Evolutionary conservation across 768 basidiomycete species (phyloP).

Genomic region (Neoboletus magnificus): DNA sequence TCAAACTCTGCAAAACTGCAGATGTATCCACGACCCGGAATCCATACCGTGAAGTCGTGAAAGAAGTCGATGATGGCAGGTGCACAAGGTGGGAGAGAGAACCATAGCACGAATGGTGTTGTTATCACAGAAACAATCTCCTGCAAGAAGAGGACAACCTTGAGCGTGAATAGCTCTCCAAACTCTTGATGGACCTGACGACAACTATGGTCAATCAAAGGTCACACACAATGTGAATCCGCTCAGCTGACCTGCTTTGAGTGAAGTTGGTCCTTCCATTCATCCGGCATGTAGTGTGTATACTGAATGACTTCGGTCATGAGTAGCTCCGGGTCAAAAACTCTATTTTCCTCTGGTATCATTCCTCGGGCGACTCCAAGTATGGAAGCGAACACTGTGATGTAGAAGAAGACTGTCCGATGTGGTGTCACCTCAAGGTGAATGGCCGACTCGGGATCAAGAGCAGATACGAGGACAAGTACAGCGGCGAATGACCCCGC

Average conservation of each 20-base stretch:
- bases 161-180: constrained; percentile 91
- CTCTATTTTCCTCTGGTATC: constrained; percentile 91
- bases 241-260: constrained; percentile 64
- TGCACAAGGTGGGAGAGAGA: constrained; percentile 85
- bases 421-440: constrained; percentile 94
- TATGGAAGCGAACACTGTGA: constrained; percentile 82
- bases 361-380: constrained; percentile 90
- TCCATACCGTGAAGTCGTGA: constrained; percentile 95
- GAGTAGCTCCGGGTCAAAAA: constrained; percentile 90
- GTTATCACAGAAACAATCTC: constrained; percentile 89
- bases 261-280: constrained; percentile 88
- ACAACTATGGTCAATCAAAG: not conserved
- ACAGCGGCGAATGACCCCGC: constrained; percentile 97
- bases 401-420: constrained; percentile 90
- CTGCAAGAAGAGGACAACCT: constrained; percentile 79
- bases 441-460: constrained; percentile 91
- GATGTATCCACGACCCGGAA: constrained; percentile 94
- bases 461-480: constrained; percentile 82
- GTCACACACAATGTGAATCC: not conserved
- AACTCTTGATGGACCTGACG: constrained; percentile 85
- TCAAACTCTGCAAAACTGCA: constrained; percentile 99
- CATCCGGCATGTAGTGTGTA: constrained; percentile 94
- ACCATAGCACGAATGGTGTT: constrained; percentile 93
- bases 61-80: constrained; percentile 96
- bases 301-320: constrained; percentile 91